phyloP scores from a whole-genome alignment of 352 stramenopile genomes.

The Phytophthora pisi region DNA sequence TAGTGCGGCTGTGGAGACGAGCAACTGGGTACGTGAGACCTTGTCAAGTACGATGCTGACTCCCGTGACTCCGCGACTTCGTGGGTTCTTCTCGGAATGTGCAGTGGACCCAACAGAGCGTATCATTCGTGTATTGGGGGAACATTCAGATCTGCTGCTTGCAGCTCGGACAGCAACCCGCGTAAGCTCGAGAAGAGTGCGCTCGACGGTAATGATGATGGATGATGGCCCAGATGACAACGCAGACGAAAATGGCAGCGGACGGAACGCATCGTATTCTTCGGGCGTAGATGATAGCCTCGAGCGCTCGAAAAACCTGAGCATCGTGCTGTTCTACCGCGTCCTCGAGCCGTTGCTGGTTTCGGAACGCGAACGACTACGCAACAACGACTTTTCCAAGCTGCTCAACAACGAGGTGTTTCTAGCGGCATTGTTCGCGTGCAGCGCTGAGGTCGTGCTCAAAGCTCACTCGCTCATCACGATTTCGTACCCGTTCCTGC shows the following conservation, averaged over 20 bases:
- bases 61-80: constrained; percentile 52
- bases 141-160: constrained; percentile 61
- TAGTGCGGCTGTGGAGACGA: constrained; percentile 81
- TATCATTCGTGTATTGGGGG: constrained; percentile 53
- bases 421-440: constrained; percentile 78
- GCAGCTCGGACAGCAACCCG: constrained; percentile 34
- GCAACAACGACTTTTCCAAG: constrained; percentile 75
- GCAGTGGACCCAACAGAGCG: constrained; percentile 55
- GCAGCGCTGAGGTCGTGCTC: constrained; percentile 82
- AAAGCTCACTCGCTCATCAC: constrained; percentile 89
- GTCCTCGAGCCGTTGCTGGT: constrained; percentile 78
- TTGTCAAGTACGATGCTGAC: constrained; percentile 42
- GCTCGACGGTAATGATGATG: constrained; percentile 20
- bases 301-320: constrained; percentile 70
- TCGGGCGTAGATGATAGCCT: constrained; percentile 78
- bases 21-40: constrained; percentile 80
- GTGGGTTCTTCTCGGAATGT: constrained; percentile 68
- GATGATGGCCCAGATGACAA: constrained; percentile 25
- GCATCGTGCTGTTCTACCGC: constrained; percentile 78
- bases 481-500: constrained; percentile 81
- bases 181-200: constrained; percentile 19
- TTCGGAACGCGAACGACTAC: constrained; percentile 72
- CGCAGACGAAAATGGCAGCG: constrained; percentile 26
- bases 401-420: constrained; percentile 86
- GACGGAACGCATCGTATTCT: constrained; percentile 21